phyloP scores from a whole-genome alignment of 768 basidiomycete species.

The Boletus vinaceobasis region DNA sequence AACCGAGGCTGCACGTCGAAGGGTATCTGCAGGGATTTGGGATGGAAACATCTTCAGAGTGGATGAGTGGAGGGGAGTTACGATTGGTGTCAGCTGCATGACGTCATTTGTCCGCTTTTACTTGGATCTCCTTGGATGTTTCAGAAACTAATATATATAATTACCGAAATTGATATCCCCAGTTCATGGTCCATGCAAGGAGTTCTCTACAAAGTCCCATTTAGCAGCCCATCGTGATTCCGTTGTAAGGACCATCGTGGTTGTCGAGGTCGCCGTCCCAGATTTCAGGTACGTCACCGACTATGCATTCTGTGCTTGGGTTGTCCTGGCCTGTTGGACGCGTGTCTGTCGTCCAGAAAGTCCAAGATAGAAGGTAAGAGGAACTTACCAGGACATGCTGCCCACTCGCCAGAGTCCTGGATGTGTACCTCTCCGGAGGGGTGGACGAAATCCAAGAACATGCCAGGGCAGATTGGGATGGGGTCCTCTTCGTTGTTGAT shows the following conservation, averaged over 20 bases:
- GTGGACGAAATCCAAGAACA: constrained; percentile 40
- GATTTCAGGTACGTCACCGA: constrained; percentile 36
- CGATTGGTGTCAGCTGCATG: too few relatives aligned
- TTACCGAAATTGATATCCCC: neutral
- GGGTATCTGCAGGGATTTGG: too few relatives aligned
- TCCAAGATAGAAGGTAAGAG: neutral
- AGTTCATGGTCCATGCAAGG: neutral
- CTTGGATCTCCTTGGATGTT: too few relatives aligned
- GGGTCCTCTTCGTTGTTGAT: constrained; percentile 51
- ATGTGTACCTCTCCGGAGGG: constrained; percentile 44
- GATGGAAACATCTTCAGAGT: too few relatives aligned
- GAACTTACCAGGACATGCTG: constrained; percentile 46
- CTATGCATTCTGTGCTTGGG: constrained; percentile 33
- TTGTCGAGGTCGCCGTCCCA: constrained; percentile 39
- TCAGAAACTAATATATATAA: neutral
- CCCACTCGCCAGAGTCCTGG: constrained; percentile 47
- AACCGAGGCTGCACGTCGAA: too few relatives aligned
- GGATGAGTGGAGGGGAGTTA: too few relatives aligned
- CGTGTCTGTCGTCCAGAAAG: neutral
- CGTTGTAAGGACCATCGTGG: constrained; percentile 44
- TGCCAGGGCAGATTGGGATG: constrained; percentile 34
- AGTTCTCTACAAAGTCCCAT: neutral
- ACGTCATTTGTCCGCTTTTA: too few relatives aligned
- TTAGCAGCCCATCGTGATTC: constrained; percentile 27
- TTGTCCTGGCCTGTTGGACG: constrained; percentile 52